A percentile compares a stretch with the other conserved stretches of the same genome.
phyloP scores from a whole-genome alignment of 2,329 filamentous ascomycete genomes.

The Malbranchea cinnamomea region DNA sequence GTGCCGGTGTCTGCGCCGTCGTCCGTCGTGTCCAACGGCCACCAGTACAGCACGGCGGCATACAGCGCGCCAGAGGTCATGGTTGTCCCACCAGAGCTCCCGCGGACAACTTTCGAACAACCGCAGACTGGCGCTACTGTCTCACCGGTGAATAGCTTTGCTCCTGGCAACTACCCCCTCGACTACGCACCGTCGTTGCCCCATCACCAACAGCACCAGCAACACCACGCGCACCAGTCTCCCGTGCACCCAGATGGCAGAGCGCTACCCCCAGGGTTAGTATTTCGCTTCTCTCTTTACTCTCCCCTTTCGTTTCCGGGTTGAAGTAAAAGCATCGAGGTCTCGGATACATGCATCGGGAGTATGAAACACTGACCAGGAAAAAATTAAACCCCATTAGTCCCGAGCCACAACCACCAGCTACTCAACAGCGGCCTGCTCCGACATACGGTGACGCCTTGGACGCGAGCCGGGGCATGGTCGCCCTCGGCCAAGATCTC shows the following conservation, averaged over 20 bases:
- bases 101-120: conserved; percentile 59
- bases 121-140: conserved; percentile 51
- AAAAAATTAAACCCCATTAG: conserved; percentile 23
- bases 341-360: too few species aligned
- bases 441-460: conserved; percentile 80
- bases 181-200: conserved; percentile 54
- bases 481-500: conserved; percentile 83
- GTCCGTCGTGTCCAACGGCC: conserved; percentile 53
- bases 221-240: conserved; percentile 41
- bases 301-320: neutral
- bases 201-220: conserved; percentile 34
- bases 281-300: conserved; percentile 21
- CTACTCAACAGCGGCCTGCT: conserved; percentile 37
- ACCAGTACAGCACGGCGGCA: conserved; percentile 47
- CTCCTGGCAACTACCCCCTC: conserved; percentile 58
- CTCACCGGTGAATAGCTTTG: conserved; percentile 50
- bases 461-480: conserved; percentile 86
- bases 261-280: conserved; percentile 76
- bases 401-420: conserved; percentile 33
- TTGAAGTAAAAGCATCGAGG: too few species aligned
- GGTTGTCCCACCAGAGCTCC: conserved; percentile 60
- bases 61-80: conserved; percentile 52
- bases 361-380: neutral
- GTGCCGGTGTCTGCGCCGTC: conserved; percentile 60
- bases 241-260: conserved; percentile 39